Base-by-base conservation (phyloP, 2,329 filamentous ascomycete genomes). In the Cyphellophora attinorum region DNA sequence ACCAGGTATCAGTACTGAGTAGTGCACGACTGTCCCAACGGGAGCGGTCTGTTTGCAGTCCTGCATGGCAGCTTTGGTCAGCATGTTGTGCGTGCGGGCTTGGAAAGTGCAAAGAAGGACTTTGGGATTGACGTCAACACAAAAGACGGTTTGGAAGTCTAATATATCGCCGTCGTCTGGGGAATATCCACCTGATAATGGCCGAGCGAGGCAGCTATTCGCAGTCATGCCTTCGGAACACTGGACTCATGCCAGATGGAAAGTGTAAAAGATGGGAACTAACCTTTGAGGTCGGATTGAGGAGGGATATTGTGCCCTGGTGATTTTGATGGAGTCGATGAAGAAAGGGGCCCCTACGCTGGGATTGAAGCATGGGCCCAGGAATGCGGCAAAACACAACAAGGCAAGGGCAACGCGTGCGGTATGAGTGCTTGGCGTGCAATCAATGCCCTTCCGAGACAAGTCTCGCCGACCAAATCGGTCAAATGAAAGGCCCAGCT, bases 11-110 rank as follows among this genome's bases (percentile, higher is more conserved):
- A n/a, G n/a, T n/a, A 25, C 21, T n/a, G 8, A 25, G 21, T n/a
- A 25, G 21, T 8, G 21, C n/a, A n/a, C 21, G 21, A 25, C n/a
- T 25, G 21, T 25, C 21, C 21, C 21, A 33, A 15, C 13, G 37
- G 15, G 15, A 31, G 11, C 10, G 16, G 14, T 11, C 3, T 12
- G 34, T 31, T 40, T 39, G 17, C 38, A 39, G 27, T 39, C 29
- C 46, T 49, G 46, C 46, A 49, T 49, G 27, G 23, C 38, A 30
- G n/a, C n/a, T 29, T 28, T 32, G 6, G 27, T 32, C 33, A 45
- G 32, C 43, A 41, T 25, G 19, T 29, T 34, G 31, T 29, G 31
- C 35, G 34, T n/a, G n/a, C n/a, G n/a, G n/a, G n/a, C n/a, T n/a
- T n/a, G n/a, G n/a, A n/a, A n/a, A n/a, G n/a, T n/a, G n/a, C n/a